Evolutionary conservation across 495 filamentous ascomycete species (phyloP), one percentile per base, ranked within the genome.

Genomic region (Hyaloscypha hepaticicola): DNA sequence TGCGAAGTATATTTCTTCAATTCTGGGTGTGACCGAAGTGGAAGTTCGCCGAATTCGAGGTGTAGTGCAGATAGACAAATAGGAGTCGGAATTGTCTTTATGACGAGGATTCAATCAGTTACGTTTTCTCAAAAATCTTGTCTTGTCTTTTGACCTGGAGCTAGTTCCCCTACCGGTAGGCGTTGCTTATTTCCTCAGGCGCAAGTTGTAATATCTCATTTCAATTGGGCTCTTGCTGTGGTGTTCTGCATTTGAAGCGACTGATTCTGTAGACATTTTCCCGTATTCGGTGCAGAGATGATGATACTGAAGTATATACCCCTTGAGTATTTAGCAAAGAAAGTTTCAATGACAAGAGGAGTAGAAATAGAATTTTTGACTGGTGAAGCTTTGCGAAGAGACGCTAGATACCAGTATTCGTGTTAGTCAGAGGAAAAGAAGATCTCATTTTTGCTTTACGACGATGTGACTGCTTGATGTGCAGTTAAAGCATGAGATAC

Each of bases 1-100:
- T 87, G 85, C 79, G 82, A 83, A 83, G 85, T 86, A 61, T 71
- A 68, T 72, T 52, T 65, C 8, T 19, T 49, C 26, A 14, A 19
- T 16, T 11, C 19, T 16, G 12, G 9, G 6, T 4, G 38, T 45
- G 0, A 6, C 31, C 31, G 6, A 33, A 3, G 19, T 14, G n/a
- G n/a, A n/a, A n/a, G n/a, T n/a, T n/a, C n/a, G n/a, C n/a, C n/a
- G n/a, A n/a, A n/a, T n/a, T n/a, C n/a, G n/a, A n/a, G n/a, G n/a
- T n/a, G 19, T 45, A 45, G 38, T 19, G 5, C 38, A 45, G 12
- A 45, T 45, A 14, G 11, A 45, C 11, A 3, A 45, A 19, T 45
- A 9, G 12, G 38, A 45, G 4, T 45, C 38, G 38, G 38, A 45
- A 0, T 16, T 45, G 38, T 45, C 19, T 45, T 19, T 45, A 4